These are phyloP conservation scores for Maudiozyma humilis DNA, from an alignment of 1,139 yeast genomes.

Conservation along the genomic window DNA sequence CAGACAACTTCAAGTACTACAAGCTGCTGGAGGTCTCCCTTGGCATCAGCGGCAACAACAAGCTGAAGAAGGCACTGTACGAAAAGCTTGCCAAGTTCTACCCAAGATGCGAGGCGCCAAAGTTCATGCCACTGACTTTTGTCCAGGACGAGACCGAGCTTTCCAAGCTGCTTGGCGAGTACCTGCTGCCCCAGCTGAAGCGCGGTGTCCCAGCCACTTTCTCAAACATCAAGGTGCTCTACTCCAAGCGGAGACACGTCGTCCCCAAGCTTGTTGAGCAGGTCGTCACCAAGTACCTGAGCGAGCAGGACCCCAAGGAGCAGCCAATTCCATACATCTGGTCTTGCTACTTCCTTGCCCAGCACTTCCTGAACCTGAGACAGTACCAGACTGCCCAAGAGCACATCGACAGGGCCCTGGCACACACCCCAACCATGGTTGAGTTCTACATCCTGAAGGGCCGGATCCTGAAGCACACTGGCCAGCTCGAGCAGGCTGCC, in stretches of 20 bases:
- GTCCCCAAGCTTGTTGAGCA: constrained; percentile 39
- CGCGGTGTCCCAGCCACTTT: constrained; percentile 90
- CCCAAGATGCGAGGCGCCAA: constrained; percentile 80
- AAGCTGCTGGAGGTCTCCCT: constrained; percentile 56
- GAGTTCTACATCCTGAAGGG: constrained; percentile 79
- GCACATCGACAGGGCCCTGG: constrained; percentile 55
- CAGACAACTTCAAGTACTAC: constrained; percentile 68
- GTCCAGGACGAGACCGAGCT: constrained; percentile 48
- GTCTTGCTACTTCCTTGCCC: constrained; percentile 76
- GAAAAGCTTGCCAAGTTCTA: constrained; percentile 57
- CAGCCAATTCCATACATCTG: constrained; percentile 57
- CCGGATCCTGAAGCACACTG: constrained; percentile 65
- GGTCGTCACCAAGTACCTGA: constrained; percentile 45
- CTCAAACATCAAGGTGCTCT: constrained; percentile 75
- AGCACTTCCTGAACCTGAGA: constrained; percentile 57
- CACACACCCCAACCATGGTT: constrained; percentile 72
- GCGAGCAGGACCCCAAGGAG: constrained; percentile 21
- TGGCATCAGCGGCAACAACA: constrained; percentile 36
- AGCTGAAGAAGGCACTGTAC: constrained; percentile 48
- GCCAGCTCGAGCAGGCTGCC: constrained; percentile 54
- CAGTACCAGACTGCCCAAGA: constrained; percentile 47
- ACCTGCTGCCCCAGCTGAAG: constrained; percentile 53
- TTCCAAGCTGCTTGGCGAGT: constrained; percentile 39
- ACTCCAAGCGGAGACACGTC: constrained; percentile 37
- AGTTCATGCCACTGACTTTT: constrained; percentile 68